Evolutionary conservation across 106 monocot genomes (phyloP), one percentile per base, ranked within the genome.

Genomic region (Allium sativum): DNA sequence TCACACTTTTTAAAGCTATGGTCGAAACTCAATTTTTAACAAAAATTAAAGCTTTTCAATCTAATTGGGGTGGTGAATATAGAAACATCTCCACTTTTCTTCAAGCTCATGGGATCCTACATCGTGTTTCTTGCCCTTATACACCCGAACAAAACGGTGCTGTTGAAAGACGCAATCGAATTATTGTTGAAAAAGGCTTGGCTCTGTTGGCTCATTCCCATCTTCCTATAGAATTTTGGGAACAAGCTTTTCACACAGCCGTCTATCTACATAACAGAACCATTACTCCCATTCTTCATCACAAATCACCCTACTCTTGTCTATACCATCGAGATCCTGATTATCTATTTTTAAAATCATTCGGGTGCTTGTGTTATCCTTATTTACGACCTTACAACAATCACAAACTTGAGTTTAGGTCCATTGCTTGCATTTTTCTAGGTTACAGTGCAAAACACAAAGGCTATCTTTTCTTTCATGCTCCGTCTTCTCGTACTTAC

Each of bases 171-270:
- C 56, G 58, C 22, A 44, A 22, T 58, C 44, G 12, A 7, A 20
- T 57, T 48, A 45, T 68, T 48, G 42, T 54, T 68, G 56, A 68
- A 58, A 58, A 44, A 8, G 21, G 21, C n/a, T 15, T 68, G 5
- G 44, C 68, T 4, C 57, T 68, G 2, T 46, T 68, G 22, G 21
- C 42, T 18, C 58, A 68, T 1, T 10, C 19, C 7, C 12, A 7
- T 58, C 7, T 68, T 8, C 21, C 68, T 45, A 7, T 18, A 12
- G 10, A 45, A 31, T 47, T 12, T n/a, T 58, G 57, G 68, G 10
- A 21, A n/a, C 6, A 14, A 6, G 45, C 57, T 19, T 45, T 68
- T 21, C 14, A 42, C 8, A 47, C 17, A 9, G 18, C 43, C 11
- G 14, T 48, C n/a, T 56, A n/a, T n/a, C 12, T 68, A 3, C 56